A percentile compares a stretch with the other conserved stretches of the same genome.
These are phyloP conservation scores for Cicer judaicum DNA, from an alignment of 306 rosid genomes.

Conservation along the genomic window DNA sequence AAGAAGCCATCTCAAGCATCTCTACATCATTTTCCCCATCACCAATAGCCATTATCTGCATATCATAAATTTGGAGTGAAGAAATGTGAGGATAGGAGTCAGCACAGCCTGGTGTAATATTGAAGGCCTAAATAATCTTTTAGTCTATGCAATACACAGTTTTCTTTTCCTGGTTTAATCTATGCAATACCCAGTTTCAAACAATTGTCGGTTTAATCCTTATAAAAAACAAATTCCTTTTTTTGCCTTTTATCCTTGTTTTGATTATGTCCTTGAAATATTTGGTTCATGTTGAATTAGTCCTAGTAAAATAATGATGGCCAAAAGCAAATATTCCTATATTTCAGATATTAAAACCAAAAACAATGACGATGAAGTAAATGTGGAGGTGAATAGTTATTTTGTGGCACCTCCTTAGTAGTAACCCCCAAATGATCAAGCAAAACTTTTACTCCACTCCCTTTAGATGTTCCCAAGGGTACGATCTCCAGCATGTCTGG, in stretches of 20 bases:
- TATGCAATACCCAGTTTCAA: not conserved
- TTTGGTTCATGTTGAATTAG: not conserved
- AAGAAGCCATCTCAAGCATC: slow-evolving; percentile 91
- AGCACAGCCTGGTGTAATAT: slow-evolving; percentile 1
- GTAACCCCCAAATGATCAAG: slow-evolving; percentile 89
- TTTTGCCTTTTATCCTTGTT: not conserved
- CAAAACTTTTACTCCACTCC: slow-evolving; percentile 75
- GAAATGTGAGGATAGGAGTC: slow-evolving; percentile 11
- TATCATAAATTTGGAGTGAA: slow-evolving; percentile 8
- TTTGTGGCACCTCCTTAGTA: slow-evolving; percentile 65
- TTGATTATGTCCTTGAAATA: not conserved
- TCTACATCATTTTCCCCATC: slow-evolving; percentile 95
- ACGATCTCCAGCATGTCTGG: slow-evolving; percentile 88
- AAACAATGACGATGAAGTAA: slow-evolving; percentile 18
- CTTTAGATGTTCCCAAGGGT: slow-evolving; percentile 85
- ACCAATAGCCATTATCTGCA: slow-evolving; percentile 94
- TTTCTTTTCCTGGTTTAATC: not conserved
- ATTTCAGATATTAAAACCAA: not conserved
- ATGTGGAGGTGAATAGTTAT: slow-evolving; percentile 18
- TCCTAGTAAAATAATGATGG: not conserved
- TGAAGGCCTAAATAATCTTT: not conserved
- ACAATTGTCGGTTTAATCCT: not conserved
- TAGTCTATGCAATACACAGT: not conserved
- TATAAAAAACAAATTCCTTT: not conserved
- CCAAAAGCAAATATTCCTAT: not conserved